Evolutionary conservation across 225 moss, liverwort and hornwort species (phyloP).

Genomic region (Asterella californica): DNA sequence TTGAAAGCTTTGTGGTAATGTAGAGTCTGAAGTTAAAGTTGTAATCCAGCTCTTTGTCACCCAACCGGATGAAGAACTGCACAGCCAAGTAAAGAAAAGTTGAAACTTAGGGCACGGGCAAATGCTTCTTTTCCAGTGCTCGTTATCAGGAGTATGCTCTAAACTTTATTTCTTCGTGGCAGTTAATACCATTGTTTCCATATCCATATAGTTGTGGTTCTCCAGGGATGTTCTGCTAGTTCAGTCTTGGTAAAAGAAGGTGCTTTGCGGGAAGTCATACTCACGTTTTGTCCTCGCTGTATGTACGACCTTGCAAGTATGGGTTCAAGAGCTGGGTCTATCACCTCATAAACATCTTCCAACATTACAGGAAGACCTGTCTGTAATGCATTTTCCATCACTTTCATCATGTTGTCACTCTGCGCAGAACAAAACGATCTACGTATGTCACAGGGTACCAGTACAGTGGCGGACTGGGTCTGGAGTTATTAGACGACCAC

Average conservation of each 20-base stretch:
- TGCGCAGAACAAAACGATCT: conserved; percentile 24
- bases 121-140: background rate
- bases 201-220: background rate
- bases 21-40: conserved; percentile 71
- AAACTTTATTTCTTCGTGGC: too few species aligned
- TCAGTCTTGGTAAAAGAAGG: background rate
- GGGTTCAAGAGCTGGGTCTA: conserved; percentile 74
- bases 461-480: background rate
- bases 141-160: too few species aligned
- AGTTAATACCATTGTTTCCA: background rate
- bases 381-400: conserved; percentile 72
- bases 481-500: background rate
- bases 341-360: conserved; percentile 68
- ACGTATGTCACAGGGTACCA: background rate
- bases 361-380: conserved; percentile 60
- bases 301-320: conserved; percentile 65
- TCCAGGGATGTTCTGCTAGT: background rate
- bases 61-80: conserved; percentile 68
- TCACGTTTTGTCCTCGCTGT: conserved; percentile 56
- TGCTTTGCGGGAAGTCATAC: background rate
- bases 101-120: background rate
- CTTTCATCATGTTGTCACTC: conserved; percentile 70
- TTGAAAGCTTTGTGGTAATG: conserved; percentile 76
- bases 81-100: background rate
- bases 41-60: conserved; percentile 79